Percentiles rank a stretch among this genome's conserved stretches.
Evolutionary conservation across 768 basidiomycete species (phyloP).

Genomic region (Rhizopogon rudus): DNA sequence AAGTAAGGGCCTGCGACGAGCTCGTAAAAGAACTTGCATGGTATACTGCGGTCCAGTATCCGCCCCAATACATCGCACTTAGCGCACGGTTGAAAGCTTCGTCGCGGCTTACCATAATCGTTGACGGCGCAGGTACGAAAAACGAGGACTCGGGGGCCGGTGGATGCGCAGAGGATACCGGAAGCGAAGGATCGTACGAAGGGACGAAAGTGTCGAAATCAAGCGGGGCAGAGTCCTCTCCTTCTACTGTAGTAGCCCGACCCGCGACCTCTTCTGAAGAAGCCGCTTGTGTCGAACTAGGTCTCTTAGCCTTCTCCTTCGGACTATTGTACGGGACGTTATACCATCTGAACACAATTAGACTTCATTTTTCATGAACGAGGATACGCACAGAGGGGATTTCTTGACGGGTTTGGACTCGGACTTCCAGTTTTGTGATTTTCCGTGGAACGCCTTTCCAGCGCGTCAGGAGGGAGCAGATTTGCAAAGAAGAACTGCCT

Average conservation of each 20-base stretch:
- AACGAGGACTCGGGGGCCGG: constrained; percentile 12
- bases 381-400: constrained; percentile 59
- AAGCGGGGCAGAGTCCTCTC: constrained; percentile 54
- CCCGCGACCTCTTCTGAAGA: constrained; percentile 1
- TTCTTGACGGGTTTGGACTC: constrained; percentile 52
- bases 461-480: not conserved
- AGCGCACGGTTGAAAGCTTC: constrained; percentile 75
- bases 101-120: constrained; percentile 50
- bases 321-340: constrained; percentile 45
- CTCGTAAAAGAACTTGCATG: constrained; percentile 44
- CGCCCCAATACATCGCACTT: constrained; percentile 81
- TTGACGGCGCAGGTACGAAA: constrained; percentile 28
- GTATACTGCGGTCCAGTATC: constrained; percentile 86
- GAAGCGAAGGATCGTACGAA: constrained; percentile 60
- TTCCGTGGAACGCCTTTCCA: constrained; percentile 57
- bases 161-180: constrained; percentile 22
- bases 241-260: constrained; percentile 12
- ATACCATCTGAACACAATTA: constrained; percentile 58
- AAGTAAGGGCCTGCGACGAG: not conserved
- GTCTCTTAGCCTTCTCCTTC: constrained; percentile 11
- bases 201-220: constrained; percentile 72
- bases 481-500: not conserved
- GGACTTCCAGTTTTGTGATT: constrained; percentile 64
- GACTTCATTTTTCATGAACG: not conserved
- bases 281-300: constrained; percentile 9